Evolutionary conservation across 306 rosid species (phyloP), one percentile per base, ranked within the genome.

Genomic region (Ziziphus jujuba): DNA sequence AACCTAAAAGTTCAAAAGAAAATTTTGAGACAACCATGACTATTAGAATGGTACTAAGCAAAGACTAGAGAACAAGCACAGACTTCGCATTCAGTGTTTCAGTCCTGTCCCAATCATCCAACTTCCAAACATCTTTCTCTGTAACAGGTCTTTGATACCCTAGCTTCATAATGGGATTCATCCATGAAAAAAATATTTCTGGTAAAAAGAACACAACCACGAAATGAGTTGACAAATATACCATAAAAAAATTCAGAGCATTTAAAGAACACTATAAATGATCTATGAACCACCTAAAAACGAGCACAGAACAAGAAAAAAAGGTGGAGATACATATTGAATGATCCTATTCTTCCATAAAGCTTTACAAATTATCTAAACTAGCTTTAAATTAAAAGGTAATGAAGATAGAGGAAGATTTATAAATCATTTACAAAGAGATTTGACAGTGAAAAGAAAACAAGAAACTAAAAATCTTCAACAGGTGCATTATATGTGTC

Each of bases 41-140:
- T 50, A 63, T 43, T 22, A 47, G 21, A 62, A 61, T 96, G 23
- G 40, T 9, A 61, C 11, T 24, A 44, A 74, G 65, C 47, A 71
- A 66, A 48, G 67, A 71, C 17, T 3, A 48, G 34, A 24, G 51
- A 70, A 70, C 54, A 61, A 71, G 72, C 7, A 59, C 67, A 70
- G 55, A 89, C 98, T 55, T 84, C 43, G 79, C 81, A 73, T 76
- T 78, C 66, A 92, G 74, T 61, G 95, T 81, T 80, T 92, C 98
- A 51, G 95, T 87, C 75, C 77, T 80, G 28, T 92, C 98, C 98
- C 98, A 92, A 36, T 72, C 61, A 78, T 92, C 98, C 67, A 92
- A 78, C 83, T 87, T 89, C 98, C 98, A 92, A 60, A 92, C 66
- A 83, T 92, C 97, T 77, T 79, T 92, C 78, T 92, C 97, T 7